phyloP scores from a whole-genome alignment of 75 land plant genomes.

The Pseudotsuga menziesii region DNA sequence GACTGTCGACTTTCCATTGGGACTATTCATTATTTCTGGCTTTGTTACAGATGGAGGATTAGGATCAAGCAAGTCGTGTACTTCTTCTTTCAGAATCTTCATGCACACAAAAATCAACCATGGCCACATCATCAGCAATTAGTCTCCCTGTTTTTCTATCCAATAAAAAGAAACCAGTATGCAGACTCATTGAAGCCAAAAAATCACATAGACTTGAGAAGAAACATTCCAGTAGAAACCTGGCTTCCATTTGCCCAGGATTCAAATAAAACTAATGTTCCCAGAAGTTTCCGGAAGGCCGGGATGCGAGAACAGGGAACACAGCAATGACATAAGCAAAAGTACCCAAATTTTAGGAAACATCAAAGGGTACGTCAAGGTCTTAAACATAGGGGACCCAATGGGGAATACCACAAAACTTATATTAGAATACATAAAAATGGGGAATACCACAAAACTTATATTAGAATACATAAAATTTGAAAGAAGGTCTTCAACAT shows the following conservation, averaged over 20 bases:
- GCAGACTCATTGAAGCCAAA: neutral
- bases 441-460: too few relatives aligned
- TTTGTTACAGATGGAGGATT: conserved; percentile 37
- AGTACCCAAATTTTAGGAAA: too few relatives aligned
- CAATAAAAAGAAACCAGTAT: neutral
- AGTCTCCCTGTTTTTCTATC: conserved; percentile 2
- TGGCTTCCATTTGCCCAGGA: neutral
- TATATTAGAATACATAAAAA: too few relatives aligned
- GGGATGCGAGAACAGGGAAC: too few relatives aligned
- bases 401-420: too few relatives aligned
- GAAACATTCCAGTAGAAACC: neutral
- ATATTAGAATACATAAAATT: too few relatives aligned
- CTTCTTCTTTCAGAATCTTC: conserved; percentile 97
- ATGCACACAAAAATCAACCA: conserved; percentile 8
- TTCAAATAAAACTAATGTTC: neutral
- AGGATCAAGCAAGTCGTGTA: conserved; percentile 85
- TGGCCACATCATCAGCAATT: conserved; percentile 1
- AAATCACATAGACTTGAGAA: neutral
- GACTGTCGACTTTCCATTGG: conserved; percentile 41
- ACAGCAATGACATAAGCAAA: too few relatives aligned
- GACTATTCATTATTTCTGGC: conserved; percentile 56
- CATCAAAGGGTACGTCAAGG: too few relatives aligned
- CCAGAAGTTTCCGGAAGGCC: too few relatives aligned
- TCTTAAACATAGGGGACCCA: too few relatives aligned
- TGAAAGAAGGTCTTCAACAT: too few relatives aligned